Conservation (phyloP, 192 early-diverging fungal species). For the Diversispora eburnea region DNA sequence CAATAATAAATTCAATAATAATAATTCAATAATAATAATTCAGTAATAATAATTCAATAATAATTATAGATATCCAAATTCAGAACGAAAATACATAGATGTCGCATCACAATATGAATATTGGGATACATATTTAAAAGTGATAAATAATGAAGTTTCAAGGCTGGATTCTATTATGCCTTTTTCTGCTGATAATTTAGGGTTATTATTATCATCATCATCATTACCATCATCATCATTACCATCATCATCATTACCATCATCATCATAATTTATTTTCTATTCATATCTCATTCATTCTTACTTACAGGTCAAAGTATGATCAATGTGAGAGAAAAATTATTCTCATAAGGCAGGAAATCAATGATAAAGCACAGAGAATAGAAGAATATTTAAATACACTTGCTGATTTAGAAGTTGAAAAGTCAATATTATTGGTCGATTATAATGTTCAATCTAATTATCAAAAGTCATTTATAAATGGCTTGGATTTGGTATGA, state of each 20-base stretch:
- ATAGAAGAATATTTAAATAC: slow-evolving; percentile 3
- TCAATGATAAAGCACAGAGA: background rate
- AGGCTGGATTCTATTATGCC: background rate
- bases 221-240: too few relatives aligned
- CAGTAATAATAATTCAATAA: background rate
- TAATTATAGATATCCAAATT: slow-evolving; percentile 12
- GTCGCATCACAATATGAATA: background rate
- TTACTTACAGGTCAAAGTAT: slow-evolving; percentile 5
- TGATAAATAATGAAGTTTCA: slow-evolving; percentile 8
- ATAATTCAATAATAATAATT: background rate
- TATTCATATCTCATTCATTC: background rate
- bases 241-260: too few relatives aligned
- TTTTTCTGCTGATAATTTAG: background rate
- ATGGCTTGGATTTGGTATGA: slow-evolving; percentile 3
- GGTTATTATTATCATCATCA: background rate
- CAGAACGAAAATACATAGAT: slow-evolving; percentile 18
- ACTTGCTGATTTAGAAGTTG: background rate
- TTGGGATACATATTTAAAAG: slow-evolving; percentile 2
- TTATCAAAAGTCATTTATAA: background rate
- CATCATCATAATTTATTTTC: background rate
- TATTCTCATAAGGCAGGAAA: background rate
- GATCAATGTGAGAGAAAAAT: background rate
- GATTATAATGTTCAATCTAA: slow-evolving; percentile 2
- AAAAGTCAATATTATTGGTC: slow-evolving; percentile 12
- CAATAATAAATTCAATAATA: background rate